Base-by-base conservation (phyloP, 2,329 filamentous ascomycete genomes). In the Arthrinium phaeospermum region DNA sequence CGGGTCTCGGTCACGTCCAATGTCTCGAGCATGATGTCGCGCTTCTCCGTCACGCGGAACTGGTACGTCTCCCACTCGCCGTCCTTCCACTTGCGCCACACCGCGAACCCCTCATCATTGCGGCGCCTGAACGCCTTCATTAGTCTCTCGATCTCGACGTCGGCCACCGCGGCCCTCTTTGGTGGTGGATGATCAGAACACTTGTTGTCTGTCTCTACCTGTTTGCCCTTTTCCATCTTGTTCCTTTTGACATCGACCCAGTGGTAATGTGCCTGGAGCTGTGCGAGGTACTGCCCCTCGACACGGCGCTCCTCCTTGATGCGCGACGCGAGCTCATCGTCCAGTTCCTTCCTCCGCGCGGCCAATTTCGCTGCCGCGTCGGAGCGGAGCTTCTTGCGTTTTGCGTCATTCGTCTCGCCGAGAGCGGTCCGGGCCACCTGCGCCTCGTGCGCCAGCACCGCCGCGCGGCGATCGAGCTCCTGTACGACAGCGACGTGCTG, bases 211-310 rank as follows among this genome's bases (percentile, higher is more conserved):
- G 51, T 19, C 22, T 64, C 57, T 41, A 22, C 41, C 19, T 41
- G 16, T n/a, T 64, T 64, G 10, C 57, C 57, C 19, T 64, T 64
- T 13, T 4, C 13, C 10, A 2, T 30, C 19, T 64, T 64, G 30
- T 10, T 64, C 2, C 57, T 41, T 12, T 45, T 19, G 3, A 4
- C 8, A 7, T 45, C 10, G 3, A 8, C 8, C 2, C 77, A 75
- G 82, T 83, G 87, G 74, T 84, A 86, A 0, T 70, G 75, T 22
- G 74, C 68, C 10, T 24, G 57, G 19, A 89, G 80, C 51, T 81
- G 77, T 19, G 75, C 73, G 0, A 81, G 76, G 75, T 89, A 89
- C 45, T 82, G 78, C 4, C 82, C 80, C 74, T 89, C 86, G 7
- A 87, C 79, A 8, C 76, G 77, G 13, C 77, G 78, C 76, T 89